A percentile compares a stretch with the other conserved stretches of the same genome.
Conservation (phyloP, 495 filamentous ascomycete genomes). For the Penicillium bialowiezense region DNA sequence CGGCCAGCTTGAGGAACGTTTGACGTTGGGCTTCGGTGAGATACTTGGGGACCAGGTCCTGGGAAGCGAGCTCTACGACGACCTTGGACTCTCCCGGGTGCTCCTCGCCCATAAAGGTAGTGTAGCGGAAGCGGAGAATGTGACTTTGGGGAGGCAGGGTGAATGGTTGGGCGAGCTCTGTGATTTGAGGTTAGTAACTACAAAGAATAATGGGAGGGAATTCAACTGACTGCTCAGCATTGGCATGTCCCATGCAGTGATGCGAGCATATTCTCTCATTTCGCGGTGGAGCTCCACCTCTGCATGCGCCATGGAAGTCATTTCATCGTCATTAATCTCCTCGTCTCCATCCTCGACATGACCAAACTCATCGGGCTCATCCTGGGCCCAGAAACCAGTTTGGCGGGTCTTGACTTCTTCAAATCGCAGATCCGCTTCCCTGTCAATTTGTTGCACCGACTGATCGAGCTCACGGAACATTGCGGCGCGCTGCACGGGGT, state of each 20-base stretch:
- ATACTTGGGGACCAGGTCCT: slow-evolving; percentile 57
- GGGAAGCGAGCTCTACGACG: slow-evolving; percentile 78
- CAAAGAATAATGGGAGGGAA: not conserved
- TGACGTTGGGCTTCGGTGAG: slow-evolving; percentile 64
- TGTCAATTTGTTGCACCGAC: slow-evolving; percentile 31
- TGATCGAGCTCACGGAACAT: slow-evolving; percentile 33
- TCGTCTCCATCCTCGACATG: slow-evolving; percentile 59
- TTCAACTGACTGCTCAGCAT: slow-evolving; percentile 70
- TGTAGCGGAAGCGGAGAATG: slow-evolving; percentile 90
- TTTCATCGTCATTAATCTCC: slow-evolving; percentile 73
- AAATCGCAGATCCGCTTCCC: slow-evolving; percentile 31
- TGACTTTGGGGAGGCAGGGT: slow-evolving; percentile 59
- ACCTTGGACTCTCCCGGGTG: slow-evolving; percentile 93
- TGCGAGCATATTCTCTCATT: slow-evolving; percentile 79
- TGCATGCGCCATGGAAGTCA: slow-evolving; percentile 73
- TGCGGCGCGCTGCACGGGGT: slow-evolving; percentile 27
- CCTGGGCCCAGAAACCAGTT: slow-evolving; percentile 52
- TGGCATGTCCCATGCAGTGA: slow-evolving; percentile 96
- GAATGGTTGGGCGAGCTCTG: slow-evolving; percentile 82
- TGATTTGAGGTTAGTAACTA: slow-evolving; percentile 20
- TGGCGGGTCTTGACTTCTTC: slow-evolving; percentile 27
- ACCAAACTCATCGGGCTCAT: slow-evolving; percentile 50
- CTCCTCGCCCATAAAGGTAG: slow-evolving; percentile 91
- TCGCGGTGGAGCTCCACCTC: slow-evolving; percentile 90
- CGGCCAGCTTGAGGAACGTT: slow-evolving; percentile 86